A percentile compares a stretch with the other conserved stretches of the same genome.
These are phyloP conservation scores for Emericellopsis atlantica DNA, from an alignment of 2,329 filamentous ascomycete species.

Conservation along the genomic window DNA sequence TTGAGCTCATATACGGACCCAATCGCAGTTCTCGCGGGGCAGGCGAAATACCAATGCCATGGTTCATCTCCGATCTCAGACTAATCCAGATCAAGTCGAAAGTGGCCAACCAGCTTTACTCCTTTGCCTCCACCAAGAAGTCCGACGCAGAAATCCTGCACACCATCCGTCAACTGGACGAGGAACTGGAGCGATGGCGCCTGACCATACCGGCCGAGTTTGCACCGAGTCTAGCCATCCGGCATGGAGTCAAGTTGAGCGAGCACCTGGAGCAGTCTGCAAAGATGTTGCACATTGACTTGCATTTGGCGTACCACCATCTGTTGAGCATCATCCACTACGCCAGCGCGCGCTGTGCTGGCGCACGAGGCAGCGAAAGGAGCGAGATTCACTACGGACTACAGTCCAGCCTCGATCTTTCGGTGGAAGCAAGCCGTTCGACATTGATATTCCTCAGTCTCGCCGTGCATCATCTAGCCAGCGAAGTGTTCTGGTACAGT, in stretches of 20 bases:
- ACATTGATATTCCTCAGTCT: constrained; percentile 34
- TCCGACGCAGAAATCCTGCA: constrained; percentile 40
- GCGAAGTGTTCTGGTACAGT: constrained; percentile 34
- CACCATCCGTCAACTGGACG: constrained; percentile 42
- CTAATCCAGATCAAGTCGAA: constrained; percentile 39
- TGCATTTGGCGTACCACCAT: constrained; percentile 42
- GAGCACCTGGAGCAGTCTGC: constrained; percentile 10
- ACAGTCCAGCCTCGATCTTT: constrained; percentile 37
- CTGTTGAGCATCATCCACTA: constrained; percentile 41
- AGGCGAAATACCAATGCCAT: background rate
- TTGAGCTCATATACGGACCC: background rate
- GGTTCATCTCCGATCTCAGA: constrained; percentile 22
- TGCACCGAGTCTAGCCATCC: constrained; percentile 23
- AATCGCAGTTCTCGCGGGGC: background rate
- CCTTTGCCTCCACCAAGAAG: constrained; percentile 30
- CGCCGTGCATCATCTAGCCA: constrained; percentile 25
- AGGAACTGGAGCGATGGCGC: constrained; percentile 42
- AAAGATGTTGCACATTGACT: constrained; percentile 33
- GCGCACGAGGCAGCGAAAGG: constrained; percentile 2
- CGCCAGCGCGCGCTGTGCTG: constrained; percentile 34
- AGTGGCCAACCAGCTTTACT: constrained; percentile 34
- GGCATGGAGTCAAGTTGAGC: constrained; percentile 11
- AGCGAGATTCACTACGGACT: constrained; percentile 24
- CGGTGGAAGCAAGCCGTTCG: constrained; percentile 42
- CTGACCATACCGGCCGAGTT: constrained; percentile 24